Evolutionary conservation across 176 grass and related monocot genomes (phyloP), one percentile per base, ranked within the genome.

Genomic region (Musa itinerans): DNA sequence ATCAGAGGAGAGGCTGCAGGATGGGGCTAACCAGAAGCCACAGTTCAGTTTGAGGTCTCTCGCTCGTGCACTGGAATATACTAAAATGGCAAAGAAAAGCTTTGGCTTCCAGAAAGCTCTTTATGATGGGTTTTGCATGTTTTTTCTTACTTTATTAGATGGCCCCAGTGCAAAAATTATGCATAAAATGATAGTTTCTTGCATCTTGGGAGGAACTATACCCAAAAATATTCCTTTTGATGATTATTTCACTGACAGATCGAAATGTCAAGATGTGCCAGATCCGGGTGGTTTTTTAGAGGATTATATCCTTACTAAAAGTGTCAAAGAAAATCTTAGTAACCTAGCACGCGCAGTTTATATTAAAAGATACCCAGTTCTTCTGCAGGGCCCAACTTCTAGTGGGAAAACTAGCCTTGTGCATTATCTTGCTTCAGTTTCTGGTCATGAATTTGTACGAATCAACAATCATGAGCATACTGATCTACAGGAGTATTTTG

Each of bases 401-500:
- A 97, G 93, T 56, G 93, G 93, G 8, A 97, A 97, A 83, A 97
- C 93, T 83, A 97, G 93, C 70, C 83, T 97, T 66, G 90, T 97
- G 53, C 84, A 85, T 72, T 87, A 83, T 76, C 90, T 97, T 82
- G 89, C 93, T 89, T 83, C 83, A 78, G 79, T 92, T 84, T 88
- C 93, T 34, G 85, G 90, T 72, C 81, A 89, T 88, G 85, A 97
- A 73, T 97, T 97, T 83, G 83, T 97, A 43, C 90, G 93, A 50
- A 97, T 97, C 82, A 97, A 97, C 85, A 97, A 97, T 76, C 93
- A 97, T 29, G 93, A 97, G 81, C 93, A 97, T 79, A 97, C 93
- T 58, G 93, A 97, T 89, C 81, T 97, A 20, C 93, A 97, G 87
- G 93, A 97, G 70, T 97, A 97, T 81, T 89, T 97, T 80, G 93